These are phyloP conservation scores for Nemania diffusa DNA, from an alignment of 2,329 filamentous ascomycete genomes.

Conservation along the genomic window DNA sequence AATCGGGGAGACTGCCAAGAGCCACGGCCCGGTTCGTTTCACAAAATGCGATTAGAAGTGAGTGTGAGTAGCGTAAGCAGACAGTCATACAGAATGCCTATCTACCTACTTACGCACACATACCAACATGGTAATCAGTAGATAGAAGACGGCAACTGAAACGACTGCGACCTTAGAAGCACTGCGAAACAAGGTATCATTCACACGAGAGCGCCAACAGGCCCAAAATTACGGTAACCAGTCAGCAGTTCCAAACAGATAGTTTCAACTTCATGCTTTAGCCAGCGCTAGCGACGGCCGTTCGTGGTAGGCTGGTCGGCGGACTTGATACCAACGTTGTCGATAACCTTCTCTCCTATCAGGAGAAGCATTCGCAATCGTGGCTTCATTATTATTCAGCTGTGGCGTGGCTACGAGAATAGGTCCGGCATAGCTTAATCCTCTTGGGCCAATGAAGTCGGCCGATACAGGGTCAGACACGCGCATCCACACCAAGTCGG, in stretches of 20 bases:
- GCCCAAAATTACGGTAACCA: conserved; percentile 25
- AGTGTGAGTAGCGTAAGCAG: neutral
- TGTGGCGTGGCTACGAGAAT: conserved; percentile 27
- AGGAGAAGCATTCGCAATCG: conserved; percentile 10
- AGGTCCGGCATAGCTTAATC: conserved; percentile 13
- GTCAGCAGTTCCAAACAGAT: conserved; percentile 18
- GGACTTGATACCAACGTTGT: neutral
- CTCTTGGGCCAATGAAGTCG: conserved; percentile 17
- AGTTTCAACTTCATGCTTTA: conserved; percentile 24
- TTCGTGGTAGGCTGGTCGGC: conserved; percentile 1
- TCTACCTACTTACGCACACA: too few species aligned
- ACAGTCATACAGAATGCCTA: neutral
- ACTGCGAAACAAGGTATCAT: conserved; percentile 19
- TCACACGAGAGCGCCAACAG: conserved; percentile 10
- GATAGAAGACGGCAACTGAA: conserved; percentile 22
- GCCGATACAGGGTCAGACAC: neutral
- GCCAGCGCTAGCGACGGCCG: neutral
- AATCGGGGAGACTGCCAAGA: conserved; percentile 32
- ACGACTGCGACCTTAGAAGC: conserved; percentile 24
- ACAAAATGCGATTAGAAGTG: conserved; percentile 17
- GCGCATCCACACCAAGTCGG: conserved; percentile 13
- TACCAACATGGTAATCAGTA: too few species aligned
- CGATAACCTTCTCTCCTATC: conserved; percentile 17
- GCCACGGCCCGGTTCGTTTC: conserved; percentile 25
- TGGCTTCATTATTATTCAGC: conserved; percentile 28